Evolutionary conservation across 345 rosid genomes (phyloP).

Genomic region (Bretschneidera sinensis): DNA sequence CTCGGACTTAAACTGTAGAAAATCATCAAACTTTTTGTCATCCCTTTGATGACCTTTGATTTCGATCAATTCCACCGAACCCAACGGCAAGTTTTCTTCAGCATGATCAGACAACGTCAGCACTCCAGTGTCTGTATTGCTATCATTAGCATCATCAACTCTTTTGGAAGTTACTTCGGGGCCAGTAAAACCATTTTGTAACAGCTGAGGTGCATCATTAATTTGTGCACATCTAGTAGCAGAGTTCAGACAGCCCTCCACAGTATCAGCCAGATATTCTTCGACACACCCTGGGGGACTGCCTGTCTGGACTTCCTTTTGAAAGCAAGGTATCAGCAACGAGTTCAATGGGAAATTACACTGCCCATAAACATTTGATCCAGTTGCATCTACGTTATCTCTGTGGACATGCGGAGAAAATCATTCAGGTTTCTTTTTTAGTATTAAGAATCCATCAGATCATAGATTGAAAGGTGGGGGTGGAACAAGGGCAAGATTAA

Average conservation of each 20-base stretch:
- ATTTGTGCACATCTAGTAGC: neutral
- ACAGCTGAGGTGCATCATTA: neutral
- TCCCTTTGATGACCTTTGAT: too few relatives aligned
- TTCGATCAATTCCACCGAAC: conserved; percentile 11
- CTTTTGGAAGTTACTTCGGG: neutral
- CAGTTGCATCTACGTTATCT: conserved; percentile 10
- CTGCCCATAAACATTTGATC: conserved; percentile 11
- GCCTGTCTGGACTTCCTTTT: conserved; percentile 12
- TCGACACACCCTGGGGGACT: conserved; percentile 22
- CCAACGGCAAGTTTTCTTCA: conserved; percentile 1
- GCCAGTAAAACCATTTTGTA: conserved; percentile 1
- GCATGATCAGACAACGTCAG: neutral
- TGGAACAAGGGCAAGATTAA: neutral
- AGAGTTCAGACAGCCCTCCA: neutral
- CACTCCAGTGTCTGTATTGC: neutral
- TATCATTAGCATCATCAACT: conserved; percentile 8
- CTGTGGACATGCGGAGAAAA: conserved; percentile 18
- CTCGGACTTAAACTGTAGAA: conserved; percentile 2
- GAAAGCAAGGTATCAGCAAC: conserved; percentile 1
- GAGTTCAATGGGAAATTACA: neutral
- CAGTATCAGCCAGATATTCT: conserved; percentile 21
- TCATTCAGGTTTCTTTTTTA: too few relatives aligned
- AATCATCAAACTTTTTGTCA: conserved; percentile 7
- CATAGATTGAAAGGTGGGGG: neutral
- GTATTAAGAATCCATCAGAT: too few relatives aligned